Base-by-base conservation (phyloP, 2,329 filamentous ascomycete species). In the Colletotrichum theobromicola region DNA sequence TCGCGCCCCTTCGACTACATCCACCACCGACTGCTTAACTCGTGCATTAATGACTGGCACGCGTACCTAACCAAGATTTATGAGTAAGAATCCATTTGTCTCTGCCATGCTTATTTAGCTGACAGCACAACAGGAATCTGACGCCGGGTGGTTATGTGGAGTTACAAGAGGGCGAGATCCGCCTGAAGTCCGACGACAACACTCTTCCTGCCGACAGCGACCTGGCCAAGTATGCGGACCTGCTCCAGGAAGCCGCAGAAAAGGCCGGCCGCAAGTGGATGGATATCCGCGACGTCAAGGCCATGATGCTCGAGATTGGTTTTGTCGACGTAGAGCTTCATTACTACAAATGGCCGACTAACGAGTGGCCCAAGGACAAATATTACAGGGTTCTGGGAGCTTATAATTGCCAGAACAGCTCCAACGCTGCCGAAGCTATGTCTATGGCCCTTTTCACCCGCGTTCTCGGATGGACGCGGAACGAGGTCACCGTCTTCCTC, bases 1-100 rank as follows among this genome's bases (percentile, higher is more conserved):
- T 86, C 86, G 72, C 77, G 83, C 2, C 82, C 87, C 64, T 91
- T 91, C 79, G 89, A 91, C 80, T 89, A 87, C 77, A 87, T 92
- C 72, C 89, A 91, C 79, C 82, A 84, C 55, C 85, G 90, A 32
- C 3, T 32, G 2, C 28, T 62, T 2, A 62, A n/a, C 32, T 62
- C 60, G 34, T 35, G 28, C 35, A 32, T 62, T 13, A 32, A 30
- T 37, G 58, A 62, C 32, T 62, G 58, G 58, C 1, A 62, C n/a
- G 32, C 2, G 9, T 37, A 35, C 2, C 1, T 60, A 0, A 60
- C 30, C 26, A 60, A 60, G 2, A 32, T 32, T 7, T 58, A 30
- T 18, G 16, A 58, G 55, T 58, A 58, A 30, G 53, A 18, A 6
- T 57, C 4, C 24, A 9, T 26, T 18, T 18, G 16, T 28, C 16